Evolutionary conservation across 148 eudicot genomes (phyloP), one percentile per base, ranked within the genome.

Genomic region (Pharnaceum exiguum): DNA sequence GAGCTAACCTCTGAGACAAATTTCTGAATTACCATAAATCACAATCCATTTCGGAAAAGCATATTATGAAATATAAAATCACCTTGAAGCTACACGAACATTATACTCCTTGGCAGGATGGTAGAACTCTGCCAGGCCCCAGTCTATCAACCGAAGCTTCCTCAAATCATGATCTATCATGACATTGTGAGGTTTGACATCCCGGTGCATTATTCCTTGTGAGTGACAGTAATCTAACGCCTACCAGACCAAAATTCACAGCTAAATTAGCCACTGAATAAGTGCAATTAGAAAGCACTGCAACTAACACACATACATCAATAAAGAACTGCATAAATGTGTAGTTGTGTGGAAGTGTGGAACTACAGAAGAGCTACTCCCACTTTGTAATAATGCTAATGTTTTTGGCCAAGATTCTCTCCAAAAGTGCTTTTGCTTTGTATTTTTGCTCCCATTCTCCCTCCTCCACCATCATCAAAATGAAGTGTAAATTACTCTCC

Each of bases 111-210:
- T 82, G 68, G 83, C 95, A 36, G 97, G 97, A 55, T 90, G 97
- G 64, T 90, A 90, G 67, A 90, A 90, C 67, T 90, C 97, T 15
- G 97, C 97, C 46, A 90, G 95, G 60, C 97, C 97, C 97, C 97
- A 90, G 66, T 90, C 97, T 46, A 90, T 90, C 72, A 90, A 71
- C 37, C 97, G 87, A 45, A 90, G 89, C 58, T 90, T 90, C 31
- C 97, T 70, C 66, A 84, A 68, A 76, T 86, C 95, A 68, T 87
- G 97, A 70, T 90, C 97, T 68, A 90, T 90, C 95, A 87, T 87
- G 18, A 90, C 95, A 73, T 90, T 90, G 60, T 90, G 97, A 60
- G 97, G 95, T 77, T 90, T 90, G 39, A 90, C 95, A 82, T 90
- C 97, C 51, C 97, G 77, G 64, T 90, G 97, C 97, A 90, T 90